Conservation (phyloP, 2,329 filamentous ascomycete genomes). For the Teratosphaeria pseudoeucalypti region DNA sequence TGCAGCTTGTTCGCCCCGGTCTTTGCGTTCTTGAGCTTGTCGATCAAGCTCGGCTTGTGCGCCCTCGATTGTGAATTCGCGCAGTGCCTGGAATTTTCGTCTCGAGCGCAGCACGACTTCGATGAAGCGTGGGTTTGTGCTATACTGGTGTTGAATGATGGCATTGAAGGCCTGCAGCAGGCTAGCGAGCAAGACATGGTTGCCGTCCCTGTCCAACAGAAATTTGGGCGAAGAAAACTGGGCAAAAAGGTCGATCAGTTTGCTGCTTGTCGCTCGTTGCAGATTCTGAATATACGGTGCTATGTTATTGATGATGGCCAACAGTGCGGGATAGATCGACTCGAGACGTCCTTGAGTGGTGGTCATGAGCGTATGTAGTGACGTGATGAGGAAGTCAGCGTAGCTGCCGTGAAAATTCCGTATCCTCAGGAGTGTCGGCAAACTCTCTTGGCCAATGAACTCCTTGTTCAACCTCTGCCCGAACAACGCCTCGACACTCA, state of each 20-base stretch:
- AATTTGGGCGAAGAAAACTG: constrained; percentile 94
- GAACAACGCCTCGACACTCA: constrained; percentile 88
- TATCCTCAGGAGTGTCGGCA: constrained; percentile 73
- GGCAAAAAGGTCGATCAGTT: constrained; percentile 75
- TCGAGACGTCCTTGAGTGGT: constrained; percentile 82
- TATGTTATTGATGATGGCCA: constrained; percentile 90
- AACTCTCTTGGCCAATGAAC: constrained; percentile 79
- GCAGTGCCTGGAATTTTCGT: constrained; percentile 73
- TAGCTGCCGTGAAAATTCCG: constrained; percentile 80
- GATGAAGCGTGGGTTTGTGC: constrained; percentile 72
- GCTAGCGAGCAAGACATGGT: constrained; percentile 70
- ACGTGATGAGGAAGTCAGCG: constrained; percentile 87
- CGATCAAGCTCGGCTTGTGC: constrained; percentile 86
- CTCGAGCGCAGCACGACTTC: constrained; percentile 69
- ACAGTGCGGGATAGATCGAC: constrained; percentile 80
- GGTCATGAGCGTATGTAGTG: constrained; percentile 84
- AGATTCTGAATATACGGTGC: constrained; percentile 73
- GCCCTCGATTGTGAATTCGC: constrained; percentile 82
- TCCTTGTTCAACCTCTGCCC: constrained; percentile 79
- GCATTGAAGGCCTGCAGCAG: constrained; percentile 82
- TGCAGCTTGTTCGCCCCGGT: constrained; percentile 11
- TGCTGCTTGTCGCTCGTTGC: constrained; percentile 63
- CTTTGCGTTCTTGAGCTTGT: constrained; percentile 59
- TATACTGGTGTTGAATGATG: constrained; percentile 68
- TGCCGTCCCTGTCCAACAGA: constrained; percentile 81